Percentiles rank a stretch among this genome's conserved stretches.
phyloP scores from a whole-genome alignment of 2,329 filamentous ascomycete genomes.

The Emericellopsis atlantica region DNA sequence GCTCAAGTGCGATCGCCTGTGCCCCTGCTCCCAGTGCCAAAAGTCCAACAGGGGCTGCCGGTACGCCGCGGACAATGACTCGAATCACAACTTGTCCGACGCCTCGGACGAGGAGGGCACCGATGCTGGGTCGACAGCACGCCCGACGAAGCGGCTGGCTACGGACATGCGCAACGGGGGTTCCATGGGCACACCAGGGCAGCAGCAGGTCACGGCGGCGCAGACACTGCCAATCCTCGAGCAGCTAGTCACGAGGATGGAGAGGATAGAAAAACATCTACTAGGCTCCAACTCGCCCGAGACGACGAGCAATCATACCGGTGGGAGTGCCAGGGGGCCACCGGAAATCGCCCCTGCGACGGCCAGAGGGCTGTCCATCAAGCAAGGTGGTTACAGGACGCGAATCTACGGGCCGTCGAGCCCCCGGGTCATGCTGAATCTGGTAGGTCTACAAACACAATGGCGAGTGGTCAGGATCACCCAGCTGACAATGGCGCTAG shows the following conservation, averaged over 20 bases:
- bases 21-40: constrained; percentile 44
- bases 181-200: neutral
- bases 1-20: constrained; percentile 40
- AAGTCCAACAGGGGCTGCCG: constrained; percentile 41
- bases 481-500: constrained; percentile 12
- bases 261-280: constrained; percentile 39
- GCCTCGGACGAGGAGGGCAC: constrained; percentile 28
- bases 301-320: neutral
- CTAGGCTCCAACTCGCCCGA: constrained; percentile 25
- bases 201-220: neutral
- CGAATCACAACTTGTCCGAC: constrained; percentile 30
- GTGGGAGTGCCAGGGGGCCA: neutral
- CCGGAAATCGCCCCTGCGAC: constrained; percentile 13
- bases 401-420: constrained; percentile 41
- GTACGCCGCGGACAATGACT: constrained; percentile 36
- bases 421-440: constrained; percentile 37
- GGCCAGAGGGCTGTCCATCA: constrained; percentile 36
- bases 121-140: constrained; percentile 6
- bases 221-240: constrained; percentile 24
- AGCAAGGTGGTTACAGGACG: constrained; percentile 30
- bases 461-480: neutral
- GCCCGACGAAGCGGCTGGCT: constrained; percentile 12
- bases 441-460: constrained; percentile 24
- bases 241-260: constrained; percentile 35
- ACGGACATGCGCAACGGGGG: neutral